These are phyloP conservation scores for Teunomyces pallodes DNA, from an alignment of 805 yeast genomes.

Conservation along the genomic window DNA sequence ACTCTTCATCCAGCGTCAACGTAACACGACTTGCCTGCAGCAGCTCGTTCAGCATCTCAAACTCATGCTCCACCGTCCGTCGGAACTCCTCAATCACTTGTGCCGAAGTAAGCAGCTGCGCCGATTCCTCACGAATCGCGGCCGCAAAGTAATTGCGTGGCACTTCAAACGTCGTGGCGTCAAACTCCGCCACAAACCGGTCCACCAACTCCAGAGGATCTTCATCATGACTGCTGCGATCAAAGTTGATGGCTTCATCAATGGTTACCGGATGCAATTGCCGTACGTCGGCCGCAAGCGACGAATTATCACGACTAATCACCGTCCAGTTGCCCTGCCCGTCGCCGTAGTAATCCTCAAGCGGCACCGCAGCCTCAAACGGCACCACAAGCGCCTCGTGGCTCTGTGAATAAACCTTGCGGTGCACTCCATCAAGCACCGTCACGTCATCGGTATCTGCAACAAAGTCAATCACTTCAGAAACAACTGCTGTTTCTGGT, in stretches of 20 bases:
- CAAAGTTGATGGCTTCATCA: constrained; percentile 1
- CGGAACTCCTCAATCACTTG: constrained; percentile 9
- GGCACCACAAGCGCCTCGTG: constrained; percentile 2
- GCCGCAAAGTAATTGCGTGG: constrained; percentile 10
- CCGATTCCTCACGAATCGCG: constrained; percentile 15
- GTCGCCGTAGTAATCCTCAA: constrained; percentile 16
- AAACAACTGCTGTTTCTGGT: background rate
- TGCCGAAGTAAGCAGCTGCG: constrained; percentile 25
- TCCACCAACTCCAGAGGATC: constrained; percentile 1
- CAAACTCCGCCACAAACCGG: background rate
- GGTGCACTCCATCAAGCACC: constrained; percentile 7
- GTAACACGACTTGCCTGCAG: constrained; percentile 6
- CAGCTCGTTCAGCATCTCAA: background rate
- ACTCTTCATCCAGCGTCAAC: constrained; percentile 30
- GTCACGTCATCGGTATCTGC: constrained; percentile 1
- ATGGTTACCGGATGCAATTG: constrained; percentile 14
- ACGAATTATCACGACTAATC: constrained; percentile 24
- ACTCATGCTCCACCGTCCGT: background rate
- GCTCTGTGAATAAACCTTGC: background rate
- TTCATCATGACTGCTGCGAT: background rate
- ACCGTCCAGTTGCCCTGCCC: constrained; percentile 22
- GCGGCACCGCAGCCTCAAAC: constrained; percentile 7
- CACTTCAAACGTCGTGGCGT: constrained; percentile 10
- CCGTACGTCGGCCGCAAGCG: constrained; percentile 21
- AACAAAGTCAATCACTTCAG: background rate